Percentiles rank a stretch among this genome's conserved stretches.
Evolutionary conservation across 345 rosid genomes (phyloP).

Genomic region (Rhodamnia argentea): DNA sequence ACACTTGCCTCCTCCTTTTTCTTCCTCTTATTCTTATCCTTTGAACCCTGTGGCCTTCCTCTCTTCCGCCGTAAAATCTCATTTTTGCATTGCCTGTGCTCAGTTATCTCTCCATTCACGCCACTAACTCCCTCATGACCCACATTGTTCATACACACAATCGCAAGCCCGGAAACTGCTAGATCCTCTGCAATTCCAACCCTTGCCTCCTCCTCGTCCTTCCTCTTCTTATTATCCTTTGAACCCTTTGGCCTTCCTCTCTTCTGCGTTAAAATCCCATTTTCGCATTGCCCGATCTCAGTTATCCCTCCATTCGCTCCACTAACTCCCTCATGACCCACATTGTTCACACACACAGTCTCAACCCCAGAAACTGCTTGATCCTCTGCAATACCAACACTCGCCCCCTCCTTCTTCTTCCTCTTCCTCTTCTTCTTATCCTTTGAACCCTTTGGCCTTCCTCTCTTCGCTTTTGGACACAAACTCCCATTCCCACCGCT

Average conservation of each 20-base stretch:
- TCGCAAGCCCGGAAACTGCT: not conserved
- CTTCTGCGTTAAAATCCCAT: not conserved
- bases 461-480: not conserved
- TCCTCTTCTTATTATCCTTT: not conserved
- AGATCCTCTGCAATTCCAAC: not conserved
- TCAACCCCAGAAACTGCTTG: not conserved
- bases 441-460: conserved; percentile 7
- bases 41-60: conserved; percentile 10
- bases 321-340: not conserved
- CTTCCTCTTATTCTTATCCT: not conserved
- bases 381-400: not conserved
- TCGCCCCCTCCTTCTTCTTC: not conserved
- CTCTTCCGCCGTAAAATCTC: not conserved
- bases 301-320: not conserved
- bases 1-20: not conserved
- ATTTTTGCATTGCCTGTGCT: not conserved
- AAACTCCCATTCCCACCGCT: not conserved
- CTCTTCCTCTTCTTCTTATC: not conserved
- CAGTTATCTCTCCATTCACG: not conserved
- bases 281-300: not conserved
- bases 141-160: not conserved
- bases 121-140: not conserved
- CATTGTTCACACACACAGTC: not conserved
- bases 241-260: conserved; percentile 13
- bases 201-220: not conserved